Conservation (phyloP, 192 early-diverging fungal species). For the Entomortierella chlamydospora region DNA sequence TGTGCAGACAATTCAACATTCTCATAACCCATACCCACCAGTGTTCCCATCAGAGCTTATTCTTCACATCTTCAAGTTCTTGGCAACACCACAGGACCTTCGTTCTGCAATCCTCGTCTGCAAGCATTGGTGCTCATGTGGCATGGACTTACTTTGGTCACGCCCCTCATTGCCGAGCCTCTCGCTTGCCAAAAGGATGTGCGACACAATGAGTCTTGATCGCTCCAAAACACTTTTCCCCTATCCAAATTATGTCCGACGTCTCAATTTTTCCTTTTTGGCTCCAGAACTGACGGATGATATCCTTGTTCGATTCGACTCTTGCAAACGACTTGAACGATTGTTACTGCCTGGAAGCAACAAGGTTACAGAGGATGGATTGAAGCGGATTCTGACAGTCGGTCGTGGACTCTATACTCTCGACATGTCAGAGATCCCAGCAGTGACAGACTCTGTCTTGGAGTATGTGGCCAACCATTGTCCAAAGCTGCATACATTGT, state of each 20-base stretch:
- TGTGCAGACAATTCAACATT: neutral
- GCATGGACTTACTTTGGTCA: slow-evolving; percentile 65
- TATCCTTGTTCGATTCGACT: slow-evolving; percentile 38
- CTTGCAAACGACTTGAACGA: slow-evolving; percentile 63
- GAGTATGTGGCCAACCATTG: slow-evolving; percentile 59
- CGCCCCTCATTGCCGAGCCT: slow-evolving; percentile 54
- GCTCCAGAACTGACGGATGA: slow-evolving; percentile 56
- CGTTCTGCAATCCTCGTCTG: slow-evolving; percentile 60
- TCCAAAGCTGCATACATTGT: slow-evolving; percentile 65
- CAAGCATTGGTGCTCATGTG: slow-evolving; percentile 66
- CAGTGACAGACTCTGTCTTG: slow-evolving; percentile 57
- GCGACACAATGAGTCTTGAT: slow-evolving; percentile 31
- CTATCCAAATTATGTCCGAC: slow-evolving; percentile 63
- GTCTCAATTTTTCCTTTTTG: slow-evolving; percentile 68
- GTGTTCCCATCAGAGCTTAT: slow-evolving; percentile 64
- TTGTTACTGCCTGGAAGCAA: slow-evolving; percentile 62
- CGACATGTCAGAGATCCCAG: slow-evolving; percentile 63
- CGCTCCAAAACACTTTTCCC: slow-evolving; percentile 49
- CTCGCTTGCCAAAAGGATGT: slow-evolving; percentile 30
- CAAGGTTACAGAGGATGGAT: slow-evolving; percentile 57
- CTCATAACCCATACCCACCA: slow-evolving; percentile 1
- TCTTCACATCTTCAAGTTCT: slow-evolving; percentile 60
- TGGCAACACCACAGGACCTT: slow-evolving; percentile 57
- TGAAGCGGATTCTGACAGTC: slow-evolving; percentile 56
- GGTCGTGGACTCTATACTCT: slow-evolving; percentile 58